A percentile compares a stretch with the other conserved stretches of the same genome.
These are phyloP conservation scores for Trichoderma oligosporum DNA, from an alignment of 2,329 filamentous ascomycete genomes.

Conservation along the genomic window DNA sequence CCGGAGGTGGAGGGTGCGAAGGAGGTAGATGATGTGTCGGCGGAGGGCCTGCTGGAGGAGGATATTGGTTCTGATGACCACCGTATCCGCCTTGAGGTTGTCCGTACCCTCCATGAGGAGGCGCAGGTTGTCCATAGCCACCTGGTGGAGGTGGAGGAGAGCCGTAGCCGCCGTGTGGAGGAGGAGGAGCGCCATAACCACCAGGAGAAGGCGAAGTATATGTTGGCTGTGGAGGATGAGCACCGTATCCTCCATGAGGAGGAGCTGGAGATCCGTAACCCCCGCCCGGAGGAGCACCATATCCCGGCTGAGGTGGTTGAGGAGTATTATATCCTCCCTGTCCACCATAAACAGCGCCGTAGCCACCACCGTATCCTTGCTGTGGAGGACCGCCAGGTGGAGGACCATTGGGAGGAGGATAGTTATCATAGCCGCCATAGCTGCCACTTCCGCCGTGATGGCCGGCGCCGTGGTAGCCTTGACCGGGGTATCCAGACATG, in stretches of 20 bases:
- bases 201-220: conserved; percentile 26
- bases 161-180: conserved; percentile 23
- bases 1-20: conserved; percentile 39
- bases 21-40: conserved; percentile 30
- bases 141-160: conserved; percentile 30
- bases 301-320: conserved; percentile 23
- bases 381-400: conserved; percentile 23
- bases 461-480: conserved; percentile 37
- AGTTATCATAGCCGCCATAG: conserved; percentile 29
- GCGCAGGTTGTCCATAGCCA: conserved; percentile 24
- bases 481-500: conserved; percentile 43
- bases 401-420: conserved; percentile 19
- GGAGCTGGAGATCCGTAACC: conserved; percentile 26
- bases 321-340: conserved; percentile 27
- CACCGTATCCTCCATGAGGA: conserved; percentile 22
- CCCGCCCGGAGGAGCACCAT: conserved; percentile 23
- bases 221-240: conserved; percentile 22
- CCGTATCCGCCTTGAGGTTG: conserved; percentile 23
- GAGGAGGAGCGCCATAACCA: conserved; percentile 23
- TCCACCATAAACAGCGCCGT: conserved; percentile 24
- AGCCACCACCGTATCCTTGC: conserved; percentile 24
- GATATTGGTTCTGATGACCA: conserved; percentile 21
- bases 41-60: conserved; percentile 22
- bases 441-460: conserved; percentile 32
- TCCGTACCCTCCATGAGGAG: conserved; percentile 25